A percentile compares a stretch with the other conserved stretches of the same genome.
Evolutionary conservation across 495 filamentous ascomycete genomes (phyloP).

Genomic region (Trichoderma asperelloides): DNA sequence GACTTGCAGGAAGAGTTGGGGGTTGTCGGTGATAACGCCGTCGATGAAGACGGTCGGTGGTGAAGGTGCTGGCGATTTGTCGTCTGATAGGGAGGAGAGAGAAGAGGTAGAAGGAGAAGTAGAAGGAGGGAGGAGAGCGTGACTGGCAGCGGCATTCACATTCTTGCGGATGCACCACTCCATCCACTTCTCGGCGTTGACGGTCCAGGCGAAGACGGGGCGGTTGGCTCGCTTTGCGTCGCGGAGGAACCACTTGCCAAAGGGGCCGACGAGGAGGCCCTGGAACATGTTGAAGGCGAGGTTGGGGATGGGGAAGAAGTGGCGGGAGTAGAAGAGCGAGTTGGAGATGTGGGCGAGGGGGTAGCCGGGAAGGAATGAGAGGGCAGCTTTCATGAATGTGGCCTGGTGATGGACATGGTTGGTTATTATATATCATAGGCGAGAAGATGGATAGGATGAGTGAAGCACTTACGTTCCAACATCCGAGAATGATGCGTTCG

Average conservation of each 20-base stretch:
- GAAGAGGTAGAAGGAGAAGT: not conserved
- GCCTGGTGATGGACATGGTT: conserved; percentile 28
- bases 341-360: conserved; percentile 65
- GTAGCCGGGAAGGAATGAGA: conserved; percentile 55
- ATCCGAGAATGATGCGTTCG: conserved; percentile 64
- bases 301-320: conserved; percentile 53
- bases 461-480: conserved; percentile 55
- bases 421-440: conserved; percentile 7
- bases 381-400: conserved; percentile 51
- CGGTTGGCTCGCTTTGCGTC: conserved; percentile 46
- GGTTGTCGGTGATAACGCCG: conserved; percentile 51
- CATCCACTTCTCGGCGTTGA: conserved; percentile 69
- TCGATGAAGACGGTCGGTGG: conserved; percentile 22
- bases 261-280: conserved; percentile 52
- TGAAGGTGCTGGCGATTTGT: not conserved
- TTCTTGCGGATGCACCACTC: conserved; percentile 49
- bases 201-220: conserved; percentile 71
- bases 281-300: conserved; percentile 70
- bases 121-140: not conserved
- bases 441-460: not conserved
- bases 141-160: not conserved
- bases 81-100: not conserved
- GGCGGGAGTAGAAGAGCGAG: conserved; percentile 56
- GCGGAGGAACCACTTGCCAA: conserved; percentile 53
- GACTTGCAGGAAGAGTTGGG: conserved; percentile 36